A percentile compares a stretch with the other conserved stretches of the same genome.
phyloP scores from a whole-genome alignment of 1,284 basidiomycete genomes.

The Exobasidium cylindrosporum region DNA sequence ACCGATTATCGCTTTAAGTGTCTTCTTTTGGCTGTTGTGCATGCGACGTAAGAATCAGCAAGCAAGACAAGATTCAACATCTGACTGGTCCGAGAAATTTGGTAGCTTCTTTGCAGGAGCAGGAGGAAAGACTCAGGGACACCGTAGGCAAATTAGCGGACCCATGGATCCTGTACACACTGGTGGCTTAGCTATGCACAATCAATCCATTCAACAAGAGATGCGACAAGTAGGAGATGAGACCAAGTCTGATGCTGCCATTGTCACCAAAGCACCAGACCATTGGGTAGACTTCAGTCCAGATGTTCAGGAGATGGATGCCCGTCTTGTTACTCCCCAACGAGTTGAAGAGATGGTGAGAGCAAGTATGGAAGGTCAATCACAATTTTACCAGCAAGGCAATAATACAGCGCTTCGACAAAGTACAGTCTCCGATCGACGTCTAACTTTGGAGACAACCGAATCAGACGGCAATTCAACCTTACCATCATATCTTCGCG shows the following conservation, averaged over 20 bases:
- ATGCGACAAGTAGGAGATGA: not conserved
- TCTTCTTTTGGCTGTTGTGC: not conserved
- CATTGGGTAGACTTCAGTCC: conserved; percentile 9
- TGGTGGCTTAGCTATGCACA: conserved; percentile 4
- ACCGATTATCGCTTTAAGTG: not conserved
- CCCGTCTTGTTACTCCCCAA: not conserved
- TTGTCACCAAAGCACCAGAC: not conserved
- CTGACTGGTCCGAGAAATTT: not conserved
- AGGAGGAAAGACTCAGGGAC: not conserved
- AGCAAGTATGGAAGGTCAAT: not conserved
- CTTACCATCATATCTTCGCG: conserved; percentile 3
- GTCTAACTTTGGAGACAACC: not conserved
- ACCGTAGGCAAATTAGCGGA: conserved; percentile 6
- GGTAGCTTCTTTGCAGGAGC: not conserved
- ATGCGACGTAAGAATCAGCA: not conserved
- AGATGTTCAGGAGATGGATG: not conserved
- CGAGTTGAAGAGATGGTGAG: not conserved
- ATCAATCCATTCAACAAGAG: not conserved
- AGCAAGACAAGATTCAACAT: not conserved
- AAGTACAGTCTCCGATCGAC: not conserved
- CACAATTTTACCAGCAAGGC: not conserved
- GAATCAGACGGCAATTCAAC: not conserved
- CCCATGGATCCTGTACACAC: conserved; percentile 2
- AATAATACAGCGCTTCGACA: not conserved
- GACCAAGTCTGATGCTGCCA: not conserved